Evolutionary conservation across 176 grass and related monocot genomes (phyloP).

Genomic region (Carex cristatella): DNA sequence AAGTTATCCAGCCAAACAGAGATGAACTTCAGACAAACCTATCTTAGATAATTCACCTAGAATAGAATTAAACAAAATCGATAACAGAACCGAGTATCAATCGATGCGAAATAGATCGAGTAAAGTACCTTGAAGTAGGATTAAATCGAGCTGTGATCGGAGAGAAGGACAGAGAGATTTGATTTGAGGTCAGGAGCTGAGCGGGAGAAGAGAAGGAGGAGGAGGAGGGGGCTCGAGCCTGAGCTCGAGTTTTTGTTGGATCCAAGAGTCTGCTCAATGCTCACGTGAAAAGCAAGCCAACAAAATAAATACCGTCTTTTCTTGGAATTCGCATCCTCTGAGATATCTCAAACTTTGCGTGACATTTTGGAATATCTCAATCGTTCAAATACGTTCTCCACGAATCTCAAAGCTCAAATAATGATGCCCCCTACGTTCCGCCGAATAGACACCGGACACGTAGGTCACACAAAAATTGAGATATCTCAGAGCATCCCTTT

Average conservation of each 20-base stretch:
- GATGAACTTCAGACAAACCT: neutral
- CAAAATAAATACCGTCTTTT: neutral
- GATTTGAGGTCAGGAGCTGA: neutral
- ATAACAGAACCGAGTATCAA: neutral
- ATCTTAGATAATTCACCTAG: neutral
- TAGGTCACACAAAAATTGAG: no score
- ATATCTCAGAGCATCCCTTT: no score
- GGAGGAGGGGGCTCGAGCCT: neutral
- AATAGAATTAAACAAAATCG: neutral
- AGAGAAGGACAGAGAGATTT: neutral
- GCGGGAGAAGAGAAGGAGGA: neutral
- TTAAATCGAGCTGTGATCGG: neutral
- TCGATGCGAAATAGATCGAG: slow-evolving; percentile 9
- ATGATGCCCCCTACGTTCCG: no score
- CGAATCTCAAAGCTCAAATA: no score
- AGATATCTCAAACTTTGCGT: no score
- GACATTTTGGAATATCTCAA: no score
- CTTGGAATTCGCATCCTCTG: no score
- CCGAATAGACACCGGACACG: no score
- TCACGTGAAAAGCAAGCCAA: neutral
- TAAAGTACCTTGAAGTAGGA: neutral
- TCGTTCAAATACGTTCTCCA: no score
- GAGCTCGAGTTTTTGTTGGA: slow-evolving; percentile 13
- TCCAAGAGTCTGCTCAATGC: neutral
- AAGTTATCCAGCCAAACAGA: neutral